phyloP scores from a whole-genome alignment of 371 early-diverging fungal species.

The Nematocida parisii region DNA sequence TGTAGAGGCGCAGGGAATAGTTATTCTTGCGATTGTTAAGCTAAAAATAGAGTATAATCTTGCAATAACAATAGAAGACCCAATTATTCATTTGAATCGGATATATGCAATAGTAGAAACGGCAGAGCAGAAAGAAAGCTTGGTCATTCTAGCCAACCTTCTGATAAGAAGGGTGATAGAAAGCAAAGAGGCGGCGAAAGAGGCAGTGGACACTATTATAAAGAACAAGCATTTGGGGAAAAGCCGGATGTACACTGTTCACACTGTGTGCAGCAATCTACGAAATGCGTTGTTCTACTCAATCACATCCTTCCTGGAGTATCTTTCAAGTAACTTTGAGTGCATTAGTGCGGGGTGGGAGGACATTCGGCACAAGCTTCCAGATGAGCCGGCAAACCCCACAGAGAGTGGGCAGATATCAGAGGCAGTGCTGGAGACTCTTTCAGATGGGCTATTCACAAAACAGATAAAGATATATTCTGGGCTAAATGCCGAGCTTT shows the following conservation, averaged over 20 bases:
- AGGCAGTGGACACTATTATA: conserved; percentile 7
- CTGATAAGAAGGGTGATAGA: conserved; percentile 9
- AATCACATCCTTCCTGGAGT: not conserved
- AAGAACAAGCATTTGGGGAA: conserved; percentile 25
- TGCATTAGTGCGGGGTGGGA: conserved; percentile 12
- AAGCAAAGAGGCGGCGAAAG: conserved; percentile 3
- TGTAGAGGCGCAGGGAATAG: conserved; percentile 25
- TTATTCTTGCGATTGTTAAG: conserved; percentile 26
- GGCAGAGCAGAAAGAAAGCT: not conserved
- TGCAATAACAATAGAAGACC: not conserved
- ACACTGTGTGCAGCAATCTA: conserved; percentile 10
- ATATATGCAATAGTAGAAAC: not conserved
- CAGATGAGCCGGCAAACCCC: not conserved
- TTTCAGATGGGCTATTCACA: conserved; percentile 29
- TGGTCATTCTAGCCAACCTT: not conserved
- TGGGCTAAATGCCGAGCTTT: not conserved
- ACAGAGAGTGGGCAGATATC: not conserved
- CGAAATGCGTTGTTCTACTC: conserved; percentile 17
- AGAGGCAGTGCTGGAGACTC: conserved; percentile 20
- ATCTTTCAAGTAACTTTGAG: conserved; percentile 11
- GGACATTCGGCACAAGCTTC: conserved; percentile 10
- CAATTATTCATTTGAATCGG: not conserved
- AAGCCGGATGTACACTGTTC: conserved; percentile 16
- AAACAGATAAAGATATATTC: conserved; percentile 19
- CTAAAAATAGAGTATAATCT: conserved; percentile 1